Percentiles rank a stretch among this genome's conserved stretches.
Evolutionary conservation across 768 basidiomycete genomes (phyloP).

Genomic region (Gymnopilus dilepis): DNA sequence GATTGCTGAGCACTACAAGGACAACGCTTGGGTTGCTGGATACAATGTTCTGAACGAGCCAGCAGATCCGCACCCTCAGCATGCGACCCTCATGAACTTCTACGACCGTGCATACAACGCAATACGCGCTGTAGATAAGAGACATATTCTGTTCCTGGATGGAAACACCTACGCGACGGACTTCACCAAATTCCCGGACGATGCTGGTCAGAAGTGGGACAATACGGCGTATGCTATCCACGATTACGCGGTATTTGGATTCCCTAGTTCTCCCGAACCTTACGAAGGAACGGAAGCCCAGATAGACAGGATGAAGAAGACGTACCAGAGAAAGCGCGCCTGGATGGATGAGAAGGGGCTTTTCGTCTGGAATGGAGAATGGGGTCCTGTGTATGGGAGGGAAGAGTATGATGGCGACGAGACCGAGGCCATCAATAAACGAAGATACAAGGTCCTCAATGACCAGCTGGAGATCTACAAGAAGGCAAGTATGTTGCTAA

Average conservation of each 20-base stretch:
- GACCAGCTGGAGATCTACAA: constrained; percentile 79
- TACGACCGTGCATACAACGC: constrained; percentile 71
- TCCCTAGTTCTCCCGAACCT: constrained; percentile 64
- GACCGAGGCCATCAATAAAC: constrained; percentile 72
- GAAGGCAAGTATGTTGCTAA: constrained; percentile 51
- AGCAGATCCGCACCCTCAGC: constrained; percentile 61
- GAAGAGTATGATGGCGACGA: constrained; percentile 61
- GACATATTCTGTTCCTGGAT: constrained; percentile 81
- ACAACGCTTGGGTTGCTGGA: constrained; percentile 82
- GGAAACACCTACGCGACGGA: constrained; percentile 85
- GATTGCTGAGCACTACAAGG: constrained; percentile 73
- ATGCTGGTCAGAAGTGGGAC: constrained; percentile 61
- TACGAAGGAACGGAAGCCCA: constrained; percentile 63
- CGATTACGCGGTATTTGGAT: constrained; percentile 76
- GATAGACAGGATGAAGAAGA: constrained; percentile 50
- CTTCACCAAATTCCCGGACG: constrained; percentile 69
- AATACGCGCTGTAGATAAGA: constrained; percentile 70
- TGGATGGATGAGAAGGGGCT: constrained; percentile 73
- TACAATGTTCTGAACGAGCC: constrained; percentile 88
- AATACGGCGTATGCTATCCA: constrained; percentile 82
- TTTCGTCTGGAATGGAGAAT: constrained; percentile 85
- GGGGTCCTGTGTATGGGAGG: constrained; percentile 82
- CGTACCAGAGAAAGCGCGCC: constrained; percentile 72
- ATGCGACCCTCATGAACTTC: constrained; percentile 62
- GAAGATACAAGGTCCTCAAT: constrained; percentile 65